These are phyloP conservation scores for Dicorynia guianensis DNA, from an alignment of 306 rosid genomes.

Conservation along the genomic window DNA sequence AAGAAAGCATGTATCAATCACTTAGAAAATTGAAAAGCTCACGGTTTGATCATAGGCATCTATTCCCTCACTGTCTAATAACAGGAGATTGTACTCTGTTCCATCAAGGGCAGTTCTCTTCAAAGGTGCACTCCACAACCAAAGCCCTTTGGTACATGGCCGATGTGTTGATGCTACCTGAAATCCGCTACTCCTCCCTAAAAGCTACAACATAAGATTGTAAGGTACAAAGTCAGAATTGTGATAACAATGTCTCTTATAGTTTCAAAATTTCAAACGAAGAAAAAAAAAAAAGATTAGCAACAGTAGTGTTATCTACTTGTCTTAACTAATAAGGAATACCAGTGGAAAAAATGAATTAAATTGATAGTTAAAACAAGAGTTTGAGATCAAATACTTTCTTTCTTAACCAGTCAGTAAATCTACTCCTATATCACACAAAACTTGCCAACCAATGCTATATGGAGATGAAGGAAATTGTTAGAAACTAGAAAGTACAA, in stretches of 20 bases:
- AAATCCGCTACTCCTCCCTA: slow-evolving; percentile 93
- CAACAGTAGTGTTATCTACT: too few species aligned
- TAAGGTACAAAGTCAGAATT: background rate
- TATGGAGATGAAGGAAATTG: background rate
- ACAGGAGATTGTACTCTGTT: slow-evolving; percentile 82
- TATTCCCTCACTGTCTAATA: slow-evolving; percentile 93
- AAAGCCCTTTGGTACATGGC: slow-evolving; percentile 97
- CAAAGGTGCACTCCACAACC: slow-evolving; percentile 95
- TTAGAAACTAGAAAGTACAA: background rate
- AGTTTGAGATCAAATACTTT: background rate
- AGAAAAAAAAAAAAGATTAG: too few species aligned
- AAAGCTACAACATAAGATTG: slow-evolving; percentile 62
- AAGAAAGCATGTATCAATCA: background rate
- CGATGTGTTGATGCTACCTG: slow-evolving; percentile 90
- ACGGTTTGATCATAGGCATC: slow-evolving; percentile 98
- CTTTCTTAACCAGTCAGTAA: too few species aligned
- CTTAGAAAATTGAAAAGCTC: slow-evolving; percentile 38
- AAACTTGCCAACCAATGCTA: background rate
- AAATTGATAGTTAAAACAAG: background rate
- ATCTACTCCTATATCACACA: slow-evolving; percentile 5
- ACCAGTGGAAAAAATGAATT: background rate
- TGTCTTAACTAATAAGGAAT: background rate
- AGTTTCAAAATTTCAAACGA: background rate
- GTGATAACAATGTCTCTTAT: background rate
- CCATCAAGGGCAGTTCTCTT: slow-evolving; percentile 95